phyloP scores from a whole-genome alignment of 129 eudicot genomes.

The Flaveria brownii region DNA sequence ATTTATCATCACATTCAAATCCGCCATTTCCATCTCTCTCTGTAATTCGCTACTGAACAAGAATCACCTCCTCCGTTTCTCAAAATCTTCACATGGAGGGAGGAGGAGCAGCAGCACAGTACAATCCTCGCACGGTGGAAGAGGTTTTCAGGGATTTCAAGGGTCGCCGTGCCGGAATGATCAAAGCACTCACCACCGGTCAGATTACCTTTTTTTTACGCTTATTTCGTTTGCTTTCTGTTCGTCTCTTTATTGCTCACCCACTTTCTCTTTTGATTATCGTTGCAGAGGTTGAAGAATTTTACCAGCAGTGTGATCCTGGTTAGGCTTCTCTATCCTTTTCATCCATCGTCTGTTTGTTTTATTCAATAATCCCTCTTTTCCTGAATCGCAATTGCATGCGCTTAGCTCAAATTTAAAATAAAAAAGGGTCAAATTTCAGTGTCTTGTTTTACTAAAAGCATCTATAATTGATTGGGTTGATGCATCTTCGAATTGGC shows the following conservation, averaged over 20 bases:
- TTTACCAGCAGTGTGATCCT: constrained; percentile 81
- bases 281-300: constrained; percentile 71
- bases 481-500: too few relatives aligned
- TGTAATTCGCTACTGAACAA: too few relatives aligned
- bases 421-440: not conserved
- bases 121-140: constrained; percentile 79
- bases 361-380: not conserved
- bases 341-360: not conserved
- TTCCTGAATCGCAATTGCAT: constrained; percentile 33
- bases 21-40: too few relatives aligned
- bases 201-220: not conserved
- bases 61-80: too few relatives aligned
- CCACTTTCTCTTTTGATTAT: not conserved
- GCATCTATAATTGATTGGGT: too few relatives aligned
- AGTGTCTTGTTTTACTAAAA: too few relatives aligned
- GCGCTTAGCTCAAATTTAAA: constrained; percentile 24
- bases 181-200: constrained; percentile 86
- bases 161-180: constrained; percentile 69
- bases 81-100: not conserved
- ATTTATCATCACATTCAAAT: not conserved
- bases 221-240: too few relatives aligned
- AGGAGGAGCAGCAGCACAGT: constrained; percentile 34
- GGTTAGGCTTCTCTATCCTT: constrained; percentile 40
- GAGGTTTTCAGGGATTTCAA: constrained; percentile 87
- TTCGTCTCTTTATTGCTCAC: not conserved